These are phyloP conservation scores for Ilyonectria sp. DNA, from an alignment of 2,329 filamentous ascomycete genomes.

Conservation along the genomic window DNA sequence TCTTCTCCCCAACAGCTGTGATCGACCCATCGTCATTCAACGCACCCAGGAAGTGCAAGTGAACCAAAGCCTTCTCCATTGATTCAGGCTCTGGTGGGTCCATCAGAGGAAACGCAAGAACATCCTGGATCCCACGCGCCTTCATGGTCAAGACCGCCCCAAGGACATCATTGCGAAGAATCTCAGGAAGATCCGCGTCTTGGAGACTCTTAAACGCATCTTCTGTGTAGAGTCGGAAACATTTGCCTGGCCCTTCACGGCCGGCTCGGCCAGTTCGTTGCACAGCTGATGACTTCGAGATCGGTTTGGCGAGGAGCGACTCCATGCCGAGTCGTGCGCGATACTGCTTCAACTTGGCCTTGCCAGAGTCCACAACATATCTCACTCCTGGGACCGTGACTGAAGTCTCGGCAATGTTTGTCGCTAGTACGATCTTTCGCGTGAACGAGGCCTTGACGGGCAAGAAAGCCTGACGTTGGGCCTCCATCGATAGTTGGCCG, in stretches of 20 bases:
- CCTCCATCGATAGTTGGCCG: constrained; percentile 88
- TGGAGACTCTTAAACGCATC: constrained; percentile 79
- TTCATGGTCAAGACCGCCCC: constrained; percentile 94
- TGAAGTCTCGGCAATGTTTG: constrained; percentile 99
- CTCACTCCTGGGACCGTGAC: constrained; percentile 95
- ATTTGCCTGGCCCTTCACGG: constrained; percentile 91
- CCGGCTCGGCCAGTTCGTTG: constrained; percentile 94
- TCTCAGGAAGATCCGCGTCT: constrained; percentile 87
- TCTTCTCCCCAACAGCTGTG: constrained; percentile 80
- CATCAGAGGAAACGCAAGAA: constrained; percentile 87
- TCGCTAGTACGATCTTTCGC: constrained; percentile 91
- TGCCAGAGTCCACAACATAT: constrained; percentile 93
- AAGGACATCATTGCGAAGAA: constrained; percentile 89
- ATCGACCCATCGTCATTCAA: constrained; percentile 81
- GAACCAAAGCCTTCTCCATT: constrained; percentile 85
- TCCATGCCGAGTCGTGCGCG: constrained; percentile 88
- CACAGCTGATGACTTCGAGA: constrained; percentile 93
- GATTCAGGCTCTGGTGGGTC: constrained; percentile 84
- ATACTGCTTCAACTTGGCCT: constrained; percentile 95
- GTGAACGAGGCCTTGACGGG: constrained; percentile 80
- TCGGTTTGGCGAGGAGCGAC: constrained; percentile 89
- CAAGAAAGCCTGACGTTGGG: constrained; percentile 89
- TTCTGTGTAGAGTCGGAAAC: constrained; percentile 90
- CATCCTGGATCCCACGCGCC: constrained; percentile 86
- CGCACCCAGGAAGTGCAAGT: constrained; percentile 84